These are phyloP conservation scores for Citrullus mucosospermus DNA, from an alignment of 306 rosid genomes.

Conservation along the genomic window DNA sequence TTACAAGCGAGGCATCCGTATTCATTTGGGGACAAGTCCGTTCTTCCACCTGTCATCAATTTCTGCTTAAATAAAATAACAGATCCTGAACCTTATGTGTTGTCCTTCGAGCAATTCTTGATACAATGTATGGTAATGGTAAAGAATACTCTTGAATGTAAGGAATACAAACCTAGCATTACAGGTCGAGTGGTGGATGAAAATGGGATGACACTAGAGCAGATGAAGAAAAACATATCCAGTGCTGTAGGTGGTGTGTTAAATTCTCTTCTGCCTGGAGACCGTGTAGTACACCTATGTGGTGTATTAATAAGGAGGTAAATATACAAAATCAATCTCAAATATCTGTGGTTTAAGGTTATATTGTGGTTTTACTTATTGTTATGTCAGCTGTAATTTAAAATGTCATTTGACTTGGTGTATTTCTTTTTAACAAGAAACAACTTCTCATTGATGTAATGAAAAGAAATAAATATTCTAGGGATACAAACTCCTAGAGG, in stretches of 20 bases:
- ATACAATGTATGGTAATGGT: constrained; percentile 96
- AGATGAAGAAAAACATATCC: constrained; percentile 76
- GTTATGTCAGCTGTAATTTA: neutral
- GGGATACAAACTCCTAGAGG: too few species aligned
- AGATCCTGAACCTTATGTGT: constrained; percentile 61
- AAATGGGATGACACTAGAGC: constrained; percentile 60
- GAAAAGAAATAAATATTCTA: too few species aligned
- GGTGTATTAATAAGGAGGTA: constrained; percentile 78
- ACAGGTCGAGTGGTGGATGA: constrained; percentile 90
- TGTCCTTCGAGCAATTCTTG: constrained; percentile 76
- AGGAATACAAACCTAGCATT: constrained; percentile 76
- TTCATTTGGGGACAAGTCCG: constrained; percentile 74
- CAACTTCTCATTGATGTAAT: too few species aligned
- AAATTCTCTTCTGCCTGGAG: constrained; percentile 71
- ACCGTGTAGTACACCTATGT: constrained; percentile 59
- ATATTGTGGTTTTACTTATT: neutral
- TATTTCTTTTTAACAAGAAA: too few species aligned
- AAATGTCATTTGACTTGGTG: neutral
- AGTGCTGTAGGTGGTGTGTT: constrained; percentile 63
- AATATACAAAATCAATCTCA: constrained; percentile 8
- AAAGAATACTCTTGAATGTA: constrained; percentile 80
- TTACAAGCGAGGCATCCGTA: constrained; percentile 89
- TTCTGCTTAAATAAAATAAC: constrained; percentile 81
- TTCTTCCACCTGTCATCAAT: constrained; percentile 65
- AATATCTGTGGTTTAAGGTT: neutral